Percentiles rank a stretch among this genome's conserved stretches.
phyloP scores from a whole-genome alignment of 2,329 filamentous ascomycete genomes.

The Colletotrichum noveboracense region DNA sequence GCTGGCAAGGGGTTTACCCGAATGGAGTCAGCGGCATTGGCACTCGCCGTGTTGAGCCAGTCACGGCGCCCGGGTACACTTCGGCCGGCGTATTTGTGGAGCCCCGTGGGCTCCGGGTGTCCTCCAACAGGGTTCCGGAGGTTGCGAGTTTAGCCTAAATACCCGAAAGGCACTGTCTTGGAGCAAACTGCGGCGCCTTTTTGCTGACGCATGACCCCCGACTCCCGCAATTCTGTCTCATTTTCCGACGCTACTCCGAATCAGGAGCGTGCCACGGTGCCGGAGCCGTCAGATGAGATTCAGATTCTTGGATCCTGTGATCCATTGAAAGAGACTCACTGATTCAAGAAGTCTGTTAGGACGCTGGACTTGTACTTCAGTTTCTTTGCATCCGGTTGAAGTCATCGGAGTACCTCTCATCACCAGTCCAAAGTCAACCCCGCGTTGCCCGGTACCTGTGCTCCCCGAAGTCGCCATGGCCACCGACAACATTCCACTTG shows the following conservation, averaged over 20 bases:
- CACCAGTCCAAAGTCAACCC: background rate
- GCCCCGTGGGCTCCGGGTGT: constrained; percentile 4
- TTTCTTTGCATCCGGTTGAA: background rate
- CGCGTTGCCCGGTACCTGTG: background rate
- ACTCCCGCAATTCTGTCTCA: background rate
- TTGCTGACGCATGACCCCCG: constrained; percentile 7
- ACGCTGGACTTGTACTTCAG: background rate
- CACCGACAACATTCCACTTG: background rate
- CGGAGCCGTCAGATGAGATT: constrained; percentile 3
- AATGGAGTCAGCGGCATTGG: constrained; percentile 9
- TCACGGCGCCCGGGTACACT: constrained; percentile 3
- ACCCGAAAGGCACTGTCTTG: background rate
- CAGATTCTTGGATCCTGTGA: background rate
- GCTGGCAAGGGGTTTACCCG: background rate
- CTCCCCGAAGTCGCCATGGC: background rate
- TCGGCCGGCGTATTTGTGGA: constrained; percentile 12
- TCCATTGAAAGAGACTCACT: background rate
- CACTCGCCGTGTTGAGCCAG: background rate
- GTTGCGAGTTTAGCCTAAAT: constrained; percentile 18
- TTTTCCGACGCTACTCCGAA: constrained; percentile 19
- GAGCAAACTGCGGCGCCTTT: background rate
- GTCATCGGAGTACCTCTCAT: background rate
- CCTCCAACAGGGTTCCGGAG: constrained; percentile 9
- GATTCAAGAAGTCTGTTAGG: background rate
- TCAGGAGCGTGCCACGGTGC: background rate